Evolutionary conservation across 2,329 filamentous ascomycete genomes (phyloP).

Genomic region (Fusarium sambucinum): DNA sequence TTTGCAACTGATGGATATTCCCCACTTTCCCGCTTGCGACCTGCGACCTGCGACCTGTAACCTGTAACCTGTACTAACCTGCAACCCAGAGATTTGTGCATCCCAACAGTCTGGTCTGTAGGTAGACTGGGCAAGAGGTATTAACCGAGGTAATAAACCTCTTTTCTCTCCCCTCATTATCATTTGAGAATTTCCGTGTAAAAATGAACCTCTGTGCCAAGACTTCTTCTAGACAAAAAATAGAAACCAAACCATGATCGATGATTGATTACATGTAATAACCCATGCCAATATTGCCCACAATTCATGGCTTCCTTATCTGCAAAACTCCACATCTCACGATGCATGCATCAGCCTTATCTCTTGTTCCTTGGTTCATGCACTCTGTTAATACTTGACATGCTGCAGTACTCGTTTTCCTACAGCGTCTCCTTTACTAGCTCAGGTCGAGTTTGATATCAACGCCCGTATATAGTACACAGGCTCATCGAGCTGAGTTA

Average conservation of each 20-base stretch:
- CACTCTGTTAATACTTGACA: not conserved
- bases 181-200: not conserved
- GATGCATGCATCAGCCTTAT: conserved; percentile 32
- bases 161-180: too few species aligned
- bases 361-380: conserved; percentile 12
- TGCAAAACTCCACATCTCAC: conserved; percentile 37
- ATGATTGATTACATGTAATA: conserved; percentile 15
- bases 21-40: not conserved
- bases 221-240: not conserved
- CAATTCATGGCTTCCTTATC: conserved; percentile 27
- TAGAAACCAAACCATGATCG: conserved; percentile 1
- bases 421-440: conserved; percentile 4
- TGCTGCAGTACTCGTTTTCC: not conserved
- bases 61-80: not conserved
- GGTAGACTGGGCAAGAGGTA: not conserved
- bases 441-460: not conserved
- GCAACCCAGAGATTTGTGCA: not conserved
- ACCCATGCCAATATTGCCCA: conserved; percentile 25
- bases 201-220: not conserved
- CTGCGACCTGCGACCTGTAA: not conserved
- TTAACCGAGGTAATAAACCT: not conserved
- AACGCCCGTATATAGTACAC: not conserved
- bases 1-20: not conserved
- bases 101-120: not conserved
- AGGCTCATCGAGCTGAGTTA: conserved; percentile 11